A percentile compares a stretch with the other conserved stretches of the same genome.
Conservation (phyloP, 1,284 basidiomycete genomes). For the Rhodotorula sp. region DNA sequence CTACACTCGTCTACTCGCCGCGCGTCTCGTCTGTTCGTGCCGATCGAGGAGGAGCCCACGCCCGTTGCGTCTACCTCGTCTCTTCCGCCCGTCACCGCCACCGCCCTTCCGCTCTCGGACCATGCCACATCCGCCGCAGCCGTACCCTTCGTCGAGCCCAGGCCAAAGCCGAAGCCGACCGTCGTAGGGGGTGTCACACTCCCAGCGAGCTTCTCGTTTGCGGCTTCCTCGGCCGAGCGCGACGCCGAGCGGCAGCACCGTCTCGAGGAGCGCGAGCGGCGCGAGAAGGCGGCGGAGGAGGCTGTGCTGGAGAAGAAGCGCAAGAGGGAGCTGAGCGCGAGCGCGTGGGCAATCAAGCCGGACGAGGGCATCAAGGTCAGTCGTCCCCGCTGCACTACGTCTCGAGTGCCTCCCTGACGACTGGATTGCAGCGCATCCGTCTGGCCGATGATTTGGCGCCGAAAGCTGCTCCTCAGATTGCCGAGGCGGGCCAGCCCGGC, state of each 20-base stretch:
- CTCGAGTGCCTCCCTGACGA: neutral
- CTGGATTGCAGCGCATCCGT: neutral
- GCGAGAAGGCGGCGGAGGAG: constrained; percentile 9
- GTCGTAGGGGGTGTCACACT: constrained; percentile 13
- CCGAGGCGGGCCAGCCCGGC: no score
- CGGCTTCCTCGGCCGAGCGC: neutral
- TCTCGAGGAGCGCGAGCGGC: constrained; percentile 11
- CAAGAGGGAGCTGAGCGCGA: neutral
- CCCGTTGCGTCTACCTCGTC: neutral
- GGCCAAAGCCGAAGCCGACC: neutral
- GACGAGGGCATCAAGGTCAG: constrained; percentile 2
- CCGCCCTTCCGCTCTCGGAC: neutral
- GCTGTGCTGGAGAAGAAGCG: constrained; percentile 13
- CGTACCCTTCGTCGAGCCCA: neutral
- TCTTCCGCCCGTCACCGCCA: neutral
- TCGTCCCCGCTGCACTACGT: fast-evolving
- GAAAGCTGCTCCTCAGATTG: neutral
- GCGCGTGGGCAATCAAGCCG: neutral
- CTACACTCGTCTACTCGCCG: neutral
- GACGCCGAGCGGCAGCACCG: constrained; percentile 10
- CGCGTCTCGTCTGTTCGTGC: neutral
- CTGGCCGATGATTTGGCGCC: neutral
- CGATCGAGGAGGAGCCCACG: neutral
- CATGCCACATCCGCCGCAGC: neutral
- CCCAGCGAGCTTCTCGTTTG: constrained; percentile 23